A percentile compares a stretch with the other conserved stretches of the same genome.
Evolutionary conservation across 2,329 filamentous ascomycete genomes (phyloP).

Genomic region (Microsporum ferrugineum): DNA sequence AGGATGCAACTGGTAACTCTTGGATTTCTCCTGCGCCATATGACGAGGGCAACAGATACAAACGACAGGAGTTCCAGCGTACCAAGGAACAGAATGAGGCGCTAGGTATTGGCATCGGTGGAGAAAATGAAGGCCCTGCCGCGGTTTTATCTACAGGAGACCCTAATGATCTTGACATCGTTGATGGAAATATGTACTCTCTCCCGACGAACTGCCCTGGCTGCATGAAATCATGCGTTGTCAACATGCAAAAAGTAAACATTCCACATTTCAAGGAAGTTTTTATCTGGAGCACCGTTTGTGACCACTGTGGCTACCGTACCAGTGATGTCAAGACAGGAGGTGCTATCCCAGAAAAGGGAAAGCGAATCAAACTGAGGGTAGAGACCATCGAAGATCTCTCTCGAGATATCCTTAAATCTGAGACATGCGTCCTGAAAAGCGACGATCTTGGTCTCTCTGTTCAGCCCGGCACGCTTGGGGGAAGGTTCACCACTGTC

Average conservation of each 20-base stretch:
- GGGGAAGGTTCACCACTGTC: constrained; percentile 91
- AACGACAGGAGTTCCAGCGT: constrained; percentile 70
- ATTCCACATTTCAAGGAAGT: constrained; percentile 98
- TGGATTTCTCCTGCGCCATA: constrained; percentile 79
- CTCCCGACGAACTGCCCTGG: constrained; percentile 88
- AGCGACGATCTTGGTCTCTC: constrained; percentile 78
- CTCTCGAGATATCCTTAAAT: constrained; percentile 87
- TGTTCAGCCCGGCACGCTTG: constrained; percentile 86
- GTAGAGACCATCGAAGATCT: constrained; percentile 63
- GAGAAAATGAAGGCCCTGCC: constrained; percentile 23
- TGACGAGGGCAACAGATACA: constrained; percentile 76
- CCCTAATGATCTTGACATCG: constrained; percentile 63
- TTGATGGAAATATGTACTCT: constrained; percentile 83
- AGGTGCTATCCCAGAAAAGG: constrained; percentile 76
- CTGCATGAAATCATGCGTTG: constrained; percentile 72
- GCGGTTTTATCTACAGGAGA: constrained; percentile 39
- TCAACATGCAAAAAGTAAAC: constrained; percentile 98
- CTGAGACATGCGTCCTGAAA: constrained; percentile 76
- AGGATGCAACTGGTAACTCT: constrained; percentile 90
- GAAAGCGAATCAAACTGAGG: constrained; percentile 67
- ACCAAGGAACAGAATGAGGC: constrained; percentile 76
- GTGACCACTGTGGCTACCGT: constrained; percentile 82
- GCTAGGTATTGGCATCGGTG: constrained; percentile 56
- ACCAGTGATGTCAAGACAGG: constrained; percentile 98
- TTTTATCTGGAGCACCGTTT: constrained; percentile 87